Conservation (phyloP, 2,329 filamentous ascomycete genomes). For the Remersonia thermophila region DNA sequence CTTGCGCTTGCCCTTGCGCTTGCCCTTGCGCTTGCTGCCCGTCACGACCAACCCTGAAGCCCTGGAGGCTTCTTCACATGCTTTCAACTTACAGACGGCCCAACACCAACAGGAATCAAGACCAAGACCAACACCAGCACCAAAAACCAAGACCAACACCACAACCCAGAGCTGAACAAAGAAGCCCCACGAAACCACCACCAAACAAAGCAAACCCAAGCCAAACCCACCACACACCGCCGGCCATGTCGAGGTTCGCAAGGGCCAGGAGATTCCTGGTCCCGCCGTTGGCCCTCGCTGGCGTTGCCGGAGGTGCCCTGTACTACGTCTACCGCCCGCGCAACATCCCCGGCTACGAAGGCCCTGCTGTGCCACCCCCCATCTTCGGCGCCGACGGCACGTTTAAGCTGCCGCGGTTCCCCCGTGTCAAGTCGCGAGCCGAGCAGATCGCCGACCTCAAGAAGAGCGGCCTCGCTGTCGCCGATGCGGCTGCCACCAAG, state of each 20-base stretch:
- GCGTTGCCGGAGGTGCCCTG: slow-evolving; percentile 32
- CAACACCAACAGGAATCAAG: too few relatives aligned
- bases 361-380: slow-evolving; percentile 56
- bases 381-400: slow-evolving; percentile 56
- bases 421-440: slow-evolving; percentile 46
- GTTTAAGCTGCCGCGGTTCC: slow-evolving; percentile 55
- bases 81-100: neutral
- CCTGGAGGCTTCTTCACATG: neutral
- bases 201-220: too few relatives aligned
- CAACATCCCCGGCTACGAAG: slow-evolving; percentile 58
- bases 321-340: slow-evolving; percentile 52
- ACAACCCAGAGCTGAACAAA: too few relatives aligned
- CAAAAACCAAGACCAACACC: too few relatives aligned
- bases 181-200: too few relatives aligned
- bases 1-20: too few relatives aligned
- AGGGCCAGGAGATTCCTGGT: slow-evolving; percentile 28
- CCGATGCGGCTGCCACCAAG: too few relatives aligned
- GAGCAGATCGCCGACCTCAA: slow-evolving; percentile 53
- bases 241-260: slow-evolving; percentile 20
- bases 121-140: too few relatives aligned
- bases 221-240: too few relatives aligned
- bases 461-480: slow-evolving; percentile 26
- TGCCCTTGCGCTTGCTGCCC: too few relatives aligned
- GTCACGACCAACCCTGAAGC: neutral
- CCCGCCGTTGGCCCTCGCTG: slow-evolving; percentile 29